A percentile compares a stretch with the other conserved stretches of the same genome.
These are phyloP conservation scores for Ogataea nonfermentans DNA, from an alignment of 805 yeast species.

Conservation along the genomic window DNA sequence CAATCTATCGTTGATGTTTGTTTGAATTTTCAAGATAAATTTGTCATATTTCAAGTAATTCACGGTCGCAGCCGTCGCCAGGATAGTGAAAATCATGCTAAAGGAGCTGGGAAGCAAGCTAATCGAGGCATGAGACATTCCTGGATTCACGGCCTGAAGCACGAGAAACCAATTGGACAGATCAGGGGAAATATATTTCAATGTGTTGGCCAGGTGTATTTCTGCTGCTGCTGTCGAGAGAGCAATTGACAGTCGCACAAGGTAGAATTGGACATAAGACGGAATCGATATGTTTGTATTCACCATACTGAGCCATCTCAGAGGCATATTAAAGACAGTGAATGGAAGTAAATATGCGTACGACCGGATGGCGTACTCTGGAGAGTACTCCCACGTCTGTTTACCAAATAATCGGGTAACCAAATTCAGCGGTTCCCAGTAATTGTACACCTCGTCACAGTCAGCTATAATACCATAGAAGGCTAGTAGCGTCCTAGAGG, in stretches of 20 bases:
- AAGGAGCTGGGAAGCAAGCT: slow-evolving; percentile 83
- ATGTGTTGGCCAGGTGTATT: slow-evolving; percentile 43
- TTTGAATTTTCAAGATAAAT: slow-evolving; percentile 18
- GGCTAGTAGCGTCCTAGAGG: slow-evolving; percentile 15
- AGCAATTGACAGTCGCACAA: slow-evolving; percentile 46
- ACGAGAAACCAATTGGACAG: slow-evolving; percentile 61
- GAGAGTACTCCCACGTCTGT: slow-evolving; percentile 96
- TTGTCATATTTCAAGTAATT: slow-evolving; percentile 32
- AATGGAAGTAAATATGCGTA: slow-evolving; percentile 71
- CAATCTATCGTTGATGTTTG: slow-evolving; percentile 18
- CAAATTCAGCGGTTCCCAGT: slow-evolving; percentile 90
- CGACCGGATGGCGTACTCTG: slow-evolving; percentile 81
- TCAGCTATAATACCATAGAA: slow-evolving; percentile 73
- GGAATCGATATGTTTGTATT: slow-evolving; percentile 13
- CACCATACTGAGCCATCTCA: slow-evolving; percentile 12
- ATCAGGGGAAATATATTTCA: slow-evolving; percentile 36
- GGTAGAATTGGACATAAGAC: slow-evolving; percentile 45
- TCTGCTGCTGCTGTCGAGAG: slow-evolving; percentile 49
- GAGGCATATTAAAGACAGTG: slow-evolving; percentile 26
- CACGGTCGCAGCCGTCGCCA: slow-evolving; percentile 42
- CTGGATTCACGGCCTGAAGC: slow-evolving; percentile 66
- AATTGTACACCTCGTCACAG: slow-evolving; percentile 90
- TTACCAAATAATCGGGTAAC: slow-evolving; percentile 80
- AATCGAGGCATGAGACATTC: slow-evolving; percentile 85
- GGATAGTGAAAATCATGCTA: slow-evolving; percentile 55